phyloP scores from a whole-genome alignment of 2,329 filamentous ascomycete species.

The Dactylellina parvicollis region DNA sequence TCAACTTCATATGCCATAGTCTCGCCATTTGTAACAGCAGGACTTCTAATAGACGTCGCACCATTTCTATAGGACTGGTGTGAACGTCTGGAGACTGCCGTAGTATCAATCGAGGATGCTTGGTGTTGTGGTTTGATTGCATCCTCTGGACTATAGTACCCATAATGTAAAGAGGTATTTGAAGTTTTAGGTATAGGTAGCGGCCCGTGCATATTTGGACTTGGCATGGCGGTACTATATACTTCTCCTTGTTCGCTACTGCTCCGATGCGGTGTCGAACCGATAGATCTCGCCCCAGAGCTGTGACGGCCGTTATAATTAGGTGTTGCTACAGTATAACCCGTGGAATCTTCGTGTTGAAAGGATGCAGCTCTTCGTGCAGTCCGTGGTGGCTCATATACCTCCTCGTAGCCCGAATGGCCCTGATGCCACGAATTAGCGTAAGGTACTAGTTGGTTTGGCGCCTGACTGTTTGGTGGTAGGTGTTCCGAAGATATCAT shows the following conservation, averaged over 20 bases:
- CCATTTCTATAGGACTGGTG: slow-evolving; percentile 40
- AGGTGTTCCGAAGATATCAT: slow-evolving; percentile 34
- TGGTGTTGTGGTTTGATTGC: slow-evolving; percentile 18
- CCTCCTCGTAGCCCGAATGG: slow-evolving; percentile 29
- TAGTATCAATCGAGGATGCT: slow-evolving; percentile 41
- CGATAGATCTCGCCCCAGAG: slow-evolving; percentile 21
- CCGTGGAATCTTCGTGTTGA: slow-evolving; percentile 16
- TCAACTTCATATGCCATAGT: slow-evolving; percentile 37
- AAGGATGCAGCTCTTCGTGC: slow-evolving; percentile 42
- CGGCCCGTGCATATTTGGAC: slow-evolving; percentile 24
- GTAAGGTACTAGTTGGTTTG: slow-evolving; percentile 7
- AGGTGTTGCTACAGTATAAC: slow-evolving; percentile 2
- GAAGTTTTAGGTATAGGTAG: slow-evolving; percentile 34
- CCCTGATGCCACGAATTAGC: slow-evolving; percentile 47
- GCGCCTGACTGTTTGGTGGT: slow-evolving; percentile 1
- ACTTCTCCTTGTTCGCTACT: slow-evolving; percentile 48
- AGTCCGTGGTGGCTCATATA: slow-evolving; percentile 29
- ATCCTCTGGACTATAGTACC: slow-evolving; percentile 35
- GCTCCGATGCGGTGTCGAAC: slow-evolving; percentile 8
- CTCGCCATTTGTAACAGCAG: slow-evolving; percentile 20
- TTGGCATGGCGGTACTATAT: slow-evolving; percentile 42
- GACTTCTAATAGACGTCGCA: slow-evolving; percentile 14
- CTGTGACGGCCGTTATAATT: slow-evolving; percentile 36
- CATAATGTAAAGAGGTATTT: slow-evolving; percentile 28
- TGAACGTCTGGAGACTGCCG: slow-evolving; percentile 37